Base-by-base conservation (phyloP, 73 alveolate species). In the Strombidium stylifer region DNA sequence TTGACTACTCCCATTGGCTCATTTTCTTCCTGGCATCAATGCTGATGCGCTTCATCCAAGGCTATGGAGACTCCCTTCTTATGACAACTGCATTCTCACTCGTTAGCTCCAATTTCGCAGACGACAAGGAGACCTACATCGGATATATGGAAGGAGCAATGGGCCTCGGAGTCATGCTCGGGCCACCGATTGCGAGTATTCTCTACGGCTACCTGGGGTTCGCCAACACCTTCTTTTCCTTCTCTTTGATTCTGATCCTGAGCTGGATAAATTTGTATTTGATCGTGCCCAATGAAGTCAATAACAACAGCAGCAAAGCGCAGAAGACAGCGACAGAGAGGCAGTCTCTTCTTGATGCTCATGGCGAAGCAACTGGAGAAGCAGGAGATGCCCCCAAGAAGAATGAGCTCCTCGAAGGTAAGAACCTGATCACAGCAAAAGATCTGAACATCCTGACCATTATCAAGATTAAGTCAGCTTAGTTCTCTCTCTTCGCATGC, bases 41-140 rank as follows among this genome's bases (percentile, higher is more conserved):
- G 42, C 6, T 25, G 45, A 46, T 64, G 31, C 41, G 78, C 41
- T 64, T 64, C 55, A 14, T 64, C 6, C 31, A 64, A 28, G 78
- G 78, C 15, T 35, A 44, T 28, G 78, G 78, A 2, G 78, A 64
- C 19, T 64, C 66, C 6, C 41, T 64, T 49, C 55, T 64, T 15
- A 46, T 51, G n/a, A 64, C 78, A 2, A 51, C 78, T 6, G 78
- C 78, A 2, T 64, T 44, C 55, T 64, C 78, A 3, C 41, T 64
- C 30, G 34, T 64, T 1, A 28, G 66, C 25, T 28, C 30, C 15
- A 65, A 64, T 15, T 64, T 64, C 57, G 66, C 78, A n/a, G 23
- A 53, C 7, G 40, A 64, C n/a, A 42, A 65, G 30, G 78, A 64
- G 27, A 16, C 28, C n/a, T 46, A 46, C 23, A 59, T 64, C 1